Base-by-base conservation (phyloP, 1,284 basidiomycete genomes). In the Gomphus bonarii region DNA sequence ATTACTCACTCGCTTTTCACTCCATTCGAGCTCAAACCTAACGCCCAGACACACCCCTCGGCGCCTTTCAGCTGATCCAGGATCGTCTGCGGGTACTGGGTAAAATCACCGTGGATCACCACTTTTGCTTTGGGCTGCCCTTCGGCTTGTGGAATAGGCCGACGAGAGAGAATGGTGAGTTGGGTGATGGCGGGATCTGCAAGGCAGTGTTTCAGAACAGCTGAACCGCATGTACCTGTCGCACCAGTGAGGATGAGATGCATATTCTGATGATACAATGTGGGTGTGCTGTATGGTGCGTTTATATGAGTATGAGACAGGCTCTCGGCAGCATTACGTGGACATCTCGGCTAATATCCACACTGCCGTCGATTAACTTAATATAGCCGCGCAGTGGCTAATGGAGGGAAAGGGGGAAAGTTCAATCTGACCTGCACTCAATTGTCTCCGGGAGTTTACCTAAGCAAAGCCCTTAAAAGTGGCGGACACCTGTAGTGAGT, bases 221-320 rank as follows among this genome's bases (percentile, higher is more conserved):
- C 59, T 6, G 53, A 35, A 4, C 69, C 69, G 1, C 67, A 63
- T 4, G 58, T 59, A 6, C 68, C 68, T 1, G 65, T 68, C 1
- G 68, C 66, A 22, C 66, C 68, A 6, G 67, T 67, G 18, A 69
- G 57, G 47, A 67, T 66, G 52, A 68, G 54, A 49, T 68, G 66
- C 65, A 68, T 68, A n/a, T n/a, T n/a, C n/a, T n/a, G n/a, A n/a
- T n/a, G n/a, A n/a, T n/a, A n/a, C n/a, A n/a, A n/a, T n/a, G n/a
- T n/a, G n/a, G n/a, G 25, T 25, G 25, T 25, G 25, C 25, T 25
- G 25, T 3, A 25, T 2, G 25, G 25, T 25, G 25, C 4, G 25
- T 25, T 25, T 25, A 25, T 25, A 25, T 25, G 25, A 25, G 25
- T 25, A 25, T 25, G 25, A 25, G 25, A 25, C 25, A 4, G 25